Evolutionary conservation across 169 alveolate species (phyloP).

Genomic region (Perkinsus olseni): DNA sequence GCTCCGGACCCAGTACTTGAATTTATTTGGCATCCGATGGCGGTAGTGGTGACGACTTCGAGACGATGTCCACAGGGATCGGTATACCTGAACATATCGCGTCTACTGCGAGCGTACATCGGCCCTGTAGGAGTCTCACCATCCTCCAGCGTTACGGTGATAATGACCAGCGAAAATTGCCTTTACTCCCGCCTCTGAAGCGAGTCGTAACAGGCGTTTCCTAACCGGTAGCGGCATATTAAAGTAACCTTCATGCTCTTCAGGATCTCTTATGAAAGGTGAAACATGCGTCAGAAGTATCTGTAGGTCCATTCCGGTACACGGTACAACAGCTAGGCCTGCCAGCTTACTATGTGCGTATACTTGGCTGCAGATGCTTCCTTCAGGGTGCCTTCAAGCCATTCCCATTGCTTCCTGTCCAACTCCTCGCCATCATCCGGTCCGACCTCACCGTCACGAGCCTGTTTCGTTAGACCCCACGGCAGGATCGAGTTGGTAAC

Average conservation of each 20-base stretch:
- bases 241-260: slow-evolving; percentile 8
- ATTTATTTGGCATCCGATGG: not conserved
- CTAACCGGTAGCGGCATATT: not conserved
- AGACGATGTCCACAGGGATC: not conserved
- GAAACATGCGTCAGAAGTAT: not conserved
- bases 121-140: not conserved
- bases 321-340: not conserved
- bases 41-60: slow-evolving; percentile 10
- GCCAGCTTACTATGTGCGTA: not conserved
- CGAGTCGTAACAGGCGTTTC: not conserved
- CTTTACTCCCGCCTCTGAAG: not conserved
- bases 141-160: slow-evolving; percentile 9
- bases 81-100: not conserved
- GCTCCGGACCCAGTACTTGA: not conserved
- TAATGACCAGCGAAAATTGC: slow-evolving; percentile 5
- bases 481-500: not conserved
- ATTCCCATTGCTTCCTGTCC: not conserved
- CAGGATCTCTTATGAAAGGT: not conserved
- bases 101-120: too few species aligned
- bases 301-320: not conserved
- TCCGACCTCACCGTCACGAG: not conserved
- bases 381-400: not conserved
- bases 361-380: not conserved
- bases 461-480: not conserved
- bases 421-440: not conserved